phyloP scores from a whole-genome alignment of 352 stramenopile species.

The Phytopythium helicoides region DNA sequence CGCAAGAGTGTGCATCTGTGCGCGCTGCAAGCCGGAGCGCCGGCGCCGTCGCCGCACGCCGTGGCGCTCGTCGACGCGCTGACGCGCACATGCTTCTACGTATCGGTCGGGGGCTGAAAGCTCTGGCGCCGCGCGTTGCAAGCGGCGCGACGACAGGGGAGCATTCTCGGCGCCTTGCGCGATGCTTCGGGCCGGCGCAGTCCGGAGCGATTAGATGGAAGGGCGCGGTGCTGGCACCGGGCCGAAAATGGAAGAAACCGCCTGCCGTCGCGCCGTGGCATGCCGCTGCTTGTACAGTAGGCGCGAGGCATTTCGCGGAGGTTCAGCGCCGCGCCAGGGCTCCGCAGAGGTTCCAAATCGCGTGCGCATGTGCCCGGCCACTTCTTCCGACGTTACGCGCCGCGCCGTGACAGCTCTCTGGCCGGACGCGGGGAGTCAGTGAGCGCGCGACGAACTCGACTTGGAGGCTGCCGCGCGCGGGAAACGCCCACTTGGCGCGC shows the following conservation, averaged over 20 bases:
- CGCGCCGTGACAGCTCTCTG: too few species aligned
- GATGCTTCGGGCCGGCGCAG: conserved; percentile 6
- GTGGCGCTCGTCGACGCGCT: conserved; percentile 57
- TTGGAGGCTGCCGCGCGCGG: too few species aligned
- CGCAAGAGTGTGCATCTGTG: conserved; percentile 60
- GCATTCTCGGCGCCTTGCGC: conserved; percentile 29
- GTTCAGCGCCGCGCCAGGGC: too few species aligned
- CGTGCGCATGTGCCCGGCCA: too few species aligned
- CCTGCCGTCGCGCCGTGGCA: too few species aligned
- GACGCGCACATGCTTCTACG: conserved; percentile 55
- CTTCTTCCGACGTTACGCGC: too few species aligned
- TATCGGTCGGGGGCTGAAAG: background rate
- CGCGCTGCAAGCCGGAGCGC: conserved; percentile 40
- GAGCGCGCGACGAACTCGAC: background rate
- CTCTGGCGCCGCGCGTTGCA: conserved; percentile 16
- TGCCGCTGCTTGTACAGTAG: too few species aligned
- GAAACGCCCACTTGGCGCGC: conserved; percentile 3
- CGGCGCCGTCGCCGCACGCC: conserved; percentile 28
- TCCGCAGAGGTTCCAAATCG: too few species aligned
- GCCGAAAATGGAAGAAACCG: too few species aligned
- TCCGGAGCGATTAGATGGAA: conserved; percentile 1
- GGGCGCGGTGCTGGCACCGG: background rate
- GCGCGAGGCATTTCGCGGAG: too few species aligned
- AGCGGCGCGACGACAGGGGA: too few species aligned
- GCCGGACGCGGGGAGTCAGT: background rate